Evolutionary conservation across 1,139 yeast species (phyloP).

Genomic region (Geotrichum histeridarum): DNA sequence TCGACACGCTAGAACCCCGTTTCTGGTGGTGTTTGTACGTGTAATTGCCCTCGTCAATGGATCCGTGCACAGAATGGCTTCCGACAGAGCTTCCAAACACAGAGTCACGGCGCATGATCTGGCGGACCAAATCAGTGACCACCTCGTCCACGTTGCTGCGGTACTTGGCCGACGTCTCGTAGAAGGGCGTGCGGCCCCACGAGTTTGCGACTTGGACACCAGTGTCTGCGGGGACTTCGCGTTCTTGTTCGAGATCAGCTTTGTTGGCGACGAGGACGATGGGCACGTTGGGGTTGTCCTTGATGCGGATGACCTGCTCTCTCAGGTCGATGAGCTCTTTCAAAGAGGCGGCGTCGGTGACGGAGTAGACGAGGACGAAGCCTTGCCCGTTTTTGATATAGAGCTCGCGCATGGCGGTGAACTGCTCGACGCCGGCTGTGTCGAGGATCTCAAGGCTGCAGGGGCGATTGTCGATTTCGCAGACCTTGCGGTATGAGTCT

Average conservation of each 20-base stretch:
- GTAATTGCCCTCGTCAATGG: conserved; percentile 2
- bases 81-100: conserved; percentile 20
- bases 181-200: conserved; percentile 84
- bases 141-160: conserved; percentile 85
- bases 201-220: conserved; percentile 66
- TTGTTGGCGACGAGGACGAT: conserved; percentile 44
- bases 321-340: conserved; percentile 74
- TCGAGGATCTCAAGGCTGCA: conserved; percentile 43
- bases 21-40: background rate
- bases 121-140: conserved; percentile 81
- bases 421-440: conserved; percentile 47
- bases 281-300: conserved; percentile 48
- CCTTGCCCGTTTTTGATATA: conserved; percentile 46
- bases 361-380: conserved; percentile 63
- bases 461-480: conserved; percentile 39
- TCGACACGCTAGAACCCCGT: conserved; percentile 1
- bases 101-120: conserved; percentile 41
- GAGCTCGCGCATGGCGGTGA: conserved; percentile 61
- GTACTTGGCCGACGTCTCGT: conserved; percentile 75
- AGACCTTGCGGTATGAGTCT: conserved; percentile 43
- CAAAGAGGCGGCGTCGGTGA: conserved; percentile 76
- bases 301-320: conserved; percentile 86
- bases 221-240: conserved; percentile 40
- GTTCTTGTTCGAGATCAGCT: conserved; percentile 69
- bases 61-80: background rate